Percentiles rank a stretch among this genome's conserved stretches.
Conservation (phyloP, 805 yeast species). For the Clavispora asparagi region DNA sequence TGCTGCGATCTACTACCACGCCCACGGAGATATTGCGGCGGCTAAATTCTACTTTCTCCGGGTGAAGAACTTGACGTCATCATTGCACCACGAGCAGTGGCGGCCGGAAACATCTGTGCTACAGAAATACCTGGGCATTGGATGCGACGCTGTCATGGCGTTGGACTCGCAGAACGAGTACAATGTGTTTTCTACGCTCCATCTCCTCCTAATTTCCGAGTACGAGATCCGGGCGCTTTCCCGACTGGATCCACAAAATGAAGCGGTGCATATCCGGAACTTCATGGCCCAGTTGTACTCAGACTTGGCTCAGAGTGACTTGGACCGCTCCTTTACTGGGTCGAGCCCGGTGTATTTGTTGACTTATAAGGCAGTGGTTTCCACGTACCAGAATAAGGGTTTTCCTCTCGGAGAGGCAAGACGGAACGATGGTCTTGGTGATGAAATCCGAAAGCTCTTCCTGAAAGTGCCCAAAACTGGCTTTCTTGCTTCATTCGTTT, state of each 20-base stretch:
- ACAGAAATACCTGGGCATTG: slow-evolving; percentile 18
- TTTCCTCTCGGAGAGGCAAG: neutral
- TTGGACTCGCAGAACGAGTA: slow-evolving; percentile 22
- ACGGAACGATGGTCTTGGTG: neutral
- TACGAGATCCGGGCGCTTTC: slow-evolving; percentile 13
- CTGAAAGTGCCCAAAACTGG: slow-evolving; percentile 4
- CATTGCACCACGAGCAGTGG: neutral
- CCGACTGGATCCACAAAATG: neutral
- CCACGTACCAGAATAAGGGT: neutral
- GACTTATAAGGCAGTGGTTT: neutral
- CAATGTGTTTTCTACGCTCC: slow-evolving; percentile 23
- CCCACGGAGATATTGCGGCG: slow-evolving; percentile 26
- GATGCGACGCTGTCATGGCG: slow-evolving; percentile 18
- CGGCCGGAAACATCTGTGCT: neutral
- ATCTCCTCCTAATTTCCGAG: slow-evolving; percentile 22
- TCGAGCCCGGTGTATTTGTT: neutral
- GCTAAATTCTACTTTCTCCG: slow-evolving; percentile 38
- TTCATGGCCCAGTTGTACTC: slow-evolving; percentile 3
- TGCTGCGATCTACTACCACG: slow-evolving; percentile 36
- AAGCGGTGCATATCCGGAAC: slow-evolving; percentile 1
- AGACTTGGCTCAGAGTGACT: slow-evolving; percentile 3
- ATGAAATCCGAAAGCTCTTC: neutral
- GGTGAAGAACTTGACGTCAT: slow-evolving; percentile 21
- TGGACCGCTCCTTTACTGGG: neutral
- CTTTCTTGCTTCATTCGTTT: slow-evolving; percentile 14